Evolutionary conservation across 169 alveolate species (phyloP), one percentile per base, ranked within the genome.

Genomic region (Plasmodium fragile): DNA sequence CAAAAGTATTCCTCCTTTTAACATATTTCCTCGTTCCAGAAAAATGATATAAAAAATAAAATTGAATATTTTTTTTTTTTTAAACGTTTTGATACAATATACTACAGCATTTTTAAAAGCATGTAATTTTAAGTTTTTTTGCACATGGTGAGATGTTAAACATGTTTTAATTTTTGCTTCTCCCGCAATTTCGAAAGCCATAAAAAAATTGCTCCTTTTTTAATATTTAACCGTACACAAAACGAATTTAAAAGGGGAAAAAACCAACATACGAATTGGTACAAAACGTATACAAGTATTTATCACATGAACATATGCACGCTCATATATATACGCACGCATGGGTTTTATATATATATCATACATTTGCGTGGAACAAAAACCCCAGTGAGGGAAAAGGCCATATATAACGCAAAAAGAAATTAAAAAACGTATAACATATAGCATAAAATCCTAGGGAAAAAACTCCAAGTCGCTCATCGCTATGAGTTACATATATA

Each of bases 91-190:
- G 75, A 65, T 22, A 18, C 5, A 65, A 65, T 65, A 28, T 65
- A 7, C 59, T 28, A 36, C 34, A 41, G 70, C 55, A 78, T 78
- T 78, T 13, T 4, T 7, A 22, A 78, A 78, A 30, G n/a, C 8
- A 78, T 30, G 28, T 39, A 34, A 18, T 78, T 78, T 39, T 78
- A 78, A 78, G 55, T 22, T 36, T 43, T 30, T 36, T 22, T 22
- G 10, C 25, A 78, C 25, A 78, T 18, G 69, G 55, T 36, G 55
- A 39, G 28, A 18, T 65, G 45, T 22, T n/a, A 78, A 78, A 78
- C 16, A 39, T 41, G 83, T 78, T 78, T 78, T 18, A 78, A 32
- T 36, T 78, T 41, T 78, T 78, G 22, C 53, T 78, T 18, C 83
- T n/a, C 83, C 69, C 83, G 32, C 30, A 78, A 65, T 22, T 65